phyloP scores from a whole-genome alignment of 768 basidiomycete genomes.

The Phylloporus sp. region DNA sequence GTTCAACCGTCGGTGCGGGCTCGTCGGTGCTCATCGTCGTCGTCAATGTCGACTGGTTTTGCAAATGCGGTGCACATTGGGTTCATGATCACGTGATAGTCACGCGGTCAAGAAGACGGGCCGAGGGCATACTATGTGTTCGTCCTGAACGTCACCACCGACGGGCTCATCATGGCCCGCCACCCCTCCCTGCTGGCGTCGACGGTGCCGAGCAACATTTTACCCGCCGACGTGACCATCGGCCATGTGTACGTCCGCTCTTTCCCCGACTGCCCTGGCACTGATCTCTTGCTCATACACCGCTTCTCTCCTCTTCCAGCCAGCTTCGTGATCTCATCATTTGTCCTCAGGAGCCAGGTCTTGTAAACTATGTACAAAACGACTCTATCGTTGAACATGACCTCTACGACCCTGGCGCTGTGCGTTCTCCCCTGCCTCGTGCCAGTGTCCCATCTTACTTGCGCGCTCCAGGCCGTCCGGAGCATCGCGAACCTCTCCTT shows the following conservation, averaged over 20 bases:
- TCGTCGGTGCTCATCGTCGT: constrained; percentile 33
- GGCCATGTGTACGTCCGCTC: constrained; percentile 55
- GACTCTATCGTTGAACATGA: constrained; percentile 60
- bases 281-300: constrained; percentile 10
- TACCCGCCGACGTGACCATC: constrained; percentile 47
- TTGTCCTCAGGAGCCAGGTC: constrained; percentile 62
- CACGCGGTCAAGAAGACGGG: constrained; percentile 20
- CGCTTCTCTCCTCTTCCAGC: constrained; percentile 31
- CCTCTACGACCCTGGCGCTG: constrained; percentile 43
- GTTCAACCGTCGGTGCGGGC: constrained; percentile 13
- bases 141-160: constrained; percentile 10
- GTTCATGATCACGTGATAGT: constrained; percentile 18
- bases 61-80: neutral
- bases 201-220: constrained; percentile 38
- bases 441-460: constrained; percentile 11
- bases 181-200: constrained; percentile 44
- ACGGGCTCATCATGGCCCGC: constrained; percentile 40
- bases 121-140: constrained; percentile 7
- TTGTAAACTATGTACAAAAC: constrained; percentile 59
- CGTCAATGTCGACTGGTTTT: constrained; percentile 1
- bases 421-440: constrained; percentile 31
- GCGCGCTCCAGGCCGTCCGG: constrained; percentile 39
- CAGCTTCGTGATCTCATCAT: constrained; percentile 78
- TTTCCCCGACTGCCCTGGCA: neutral
- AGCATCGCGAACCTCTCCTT: constrained; percentile 53